Percentiles rank a stretch among this genome's conserved stretches.
Evolutionary conservation across 2,329 filamentous ascomycete genomes (phyloP).

Genomic region (Cordyceps militaris): DNA sequence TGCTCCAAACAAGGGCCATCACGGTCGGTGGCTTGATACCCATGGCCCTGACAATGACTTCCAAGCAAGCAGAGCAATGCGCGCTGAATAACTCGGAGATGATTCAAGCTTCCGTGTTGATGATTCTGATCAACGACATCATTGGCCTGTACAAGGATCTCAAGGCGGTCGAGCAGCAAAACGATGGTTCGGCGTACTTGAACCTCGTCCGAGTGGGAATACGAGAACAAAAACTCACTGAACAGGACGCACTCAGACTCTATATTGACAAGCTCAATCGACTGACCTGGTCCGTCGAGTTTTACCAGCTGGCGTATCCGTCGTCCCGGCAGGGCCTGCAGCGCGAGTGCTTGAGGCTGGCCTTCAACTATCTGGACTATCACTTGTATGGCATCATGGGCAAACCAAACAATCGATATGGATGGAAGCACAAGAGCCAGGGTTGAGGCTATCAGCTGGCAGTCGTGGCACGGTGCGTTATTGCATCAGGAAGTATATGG

Average conservation of each 20-base stretch:
- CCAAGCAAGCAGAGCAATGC: neutral
- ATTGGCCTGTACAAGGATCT: constrained; percentile 11
- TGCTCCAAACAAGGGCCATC: constrained; percentile 1
- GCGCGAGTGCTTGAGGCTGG: neutral
- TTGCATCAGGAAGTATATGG: too few relatives aligned
- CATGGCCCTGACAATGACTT: constrained; percentile 1
- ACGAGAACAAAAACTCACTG: neutral
- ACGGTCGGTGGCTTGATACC: constrained; percentile 4
- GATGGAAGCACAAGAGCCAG: neutral
- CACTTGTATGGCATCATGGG: constrained; percentile 8
- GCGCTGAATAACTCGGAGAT: neutral
- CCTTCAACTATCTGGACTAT: constrained; percentile 6
- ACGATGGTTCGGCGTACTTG: constrained; percentile 11
- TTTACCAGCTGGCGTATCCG: neutral
- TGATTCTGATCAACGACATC: constrained; percentile 9
- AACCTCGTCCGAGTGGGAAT: constrained; percentile 10
- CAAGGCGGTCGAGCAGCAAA: neutral
- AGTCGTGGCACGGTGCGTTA: too few relatives aligned
- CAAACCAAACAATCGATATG: constrained; percentile 16
- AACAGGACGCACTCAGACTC: neutral
- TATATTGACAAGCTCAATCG: constrained; percentile 7
- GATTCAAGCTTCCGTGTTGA: neutral
- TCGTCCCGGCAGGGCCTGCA: neutral
- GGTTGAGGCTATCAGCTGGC: neutral
- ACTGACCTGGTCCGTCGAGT: neutral